phyloP scores from a whole-genome alignment of 1,284 basidiomycete species.

The Apiotrichum porosum region DNA sequence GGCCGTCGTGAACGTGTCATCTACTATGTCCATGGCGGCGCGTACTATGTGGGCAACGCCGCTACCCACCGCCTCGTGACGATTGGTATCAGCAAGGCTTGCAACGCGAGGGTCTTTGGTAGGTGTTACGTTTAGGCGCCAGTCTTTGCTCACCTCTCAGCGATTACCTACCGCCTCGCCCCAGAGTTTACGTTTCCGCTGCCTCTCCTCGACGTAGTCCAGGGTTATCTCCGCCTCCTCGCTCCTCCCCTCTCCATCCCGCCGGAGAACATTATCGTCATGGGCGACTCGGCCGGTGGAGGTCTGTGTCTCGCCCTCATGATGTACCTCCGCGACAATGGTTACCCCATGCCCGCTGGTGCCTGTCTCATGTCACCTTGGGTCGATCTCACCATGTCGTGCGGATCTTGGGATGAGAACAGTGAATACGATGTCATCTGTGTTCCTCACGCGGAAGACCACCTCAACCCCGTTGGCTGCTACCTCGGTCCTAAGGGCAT shows the following conservation, averaged over 20 bases:
- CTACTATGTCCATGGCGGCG: constrained; percentile 91
- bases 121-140: constrained; percentile 35
- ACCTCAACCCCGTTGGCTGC: constrained; percentile 86
- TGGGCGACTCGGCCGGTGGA: constrained; percentile 91
- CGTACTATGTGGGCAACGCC: constrained; percentile 89
- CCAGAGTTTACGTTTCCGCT: constrained; percentile 93
- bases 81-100: constrained; percentile 83
- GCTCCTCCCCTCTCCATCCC: constrained; percentile 81
- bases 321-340: constrained; percentile 86
- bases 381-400: constrained; percentile 94
- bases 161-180: constrained; percentile 93
- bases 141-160: constrained; percentile 48
- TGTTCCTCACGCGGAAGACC: constrained; percentile 67
- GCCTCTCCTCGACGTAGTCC: constrained; percentile 84
- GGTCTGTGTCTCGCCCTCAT: constrained; percentile 78
- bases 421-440: constrained; percentile 75
- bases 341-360: constrained; percentile 71
- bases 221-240: constrained; percentile 77
- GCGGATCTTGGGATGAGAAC: constrained; percentile 95
- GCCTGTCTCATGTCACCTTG: constrained; percentile 86
- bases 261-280: constrained; percentile 79
- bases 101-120: constrained; percentile 93
- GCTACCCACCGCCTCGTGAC: constrained; percentile 91
- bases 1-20: constrained; percentile 70
- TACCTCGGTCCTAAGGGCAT: constrained; percentile 82